Percentiles rank a stretch among this genome's conserved stretches.
These are phyloP conservation scores for Alternaria tenuissima DNA, from an alignment of 2,329 filamentous ascomycete species.

Conservation along the genomic window DNA sequence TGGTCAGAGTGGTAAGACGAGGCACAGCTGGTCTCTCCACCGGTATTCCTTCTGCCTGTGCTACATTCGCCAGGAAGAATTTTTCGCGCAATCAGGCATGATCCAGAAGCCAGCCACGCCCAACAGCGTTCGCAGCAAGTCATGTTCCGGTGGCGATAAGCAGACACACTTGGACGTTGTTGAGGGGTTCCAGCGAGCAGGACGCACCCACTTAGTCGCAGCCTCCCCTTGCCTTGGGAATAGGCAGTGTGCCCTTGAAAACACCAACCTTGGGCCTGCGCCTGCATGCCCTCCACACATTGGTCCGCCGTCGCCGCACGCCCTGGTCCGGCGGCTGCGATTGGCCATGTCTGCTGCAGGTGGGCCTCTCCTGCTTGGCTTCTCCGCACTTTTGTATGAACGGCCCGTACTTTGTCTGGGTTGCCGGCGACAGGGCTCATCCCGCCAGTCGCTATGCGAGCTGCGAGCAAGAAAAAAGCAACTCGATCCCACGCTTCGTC, in stretches of 20 bases:
- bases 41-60: conserved; percentile 15
- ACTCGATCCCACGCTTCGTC: conserved; percentile 29
- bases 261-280: conserved; percentile 8
- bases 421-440: conserved; percentile 19
- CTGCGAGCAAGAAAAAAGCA: conserved; percentile 26
- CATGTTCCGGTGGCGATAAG: conserved; percentile 18
- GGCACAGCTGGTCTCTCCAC: conserved; percentile 24
- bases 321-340: background rate
- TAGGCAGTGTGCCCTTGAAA: conserved; percentile 23
- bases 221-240: conserved; percentile 18
- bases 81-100: conserved; percentile 25
- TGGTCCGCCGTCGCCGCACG: conserved; percentile 5
- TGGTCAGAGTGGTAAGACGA: conserved; percentile 14
- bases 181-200: conserved; percentile 28
- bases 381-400: conserved; percentile 30
- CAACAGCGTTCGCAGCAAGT: conserved; percentile 1
- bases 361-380: conserved; percentile 19
- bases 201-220: conserved; percentile 29
- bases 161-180: conserved; percentile 23
- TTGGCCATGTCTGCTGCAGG: background rate
- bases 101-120: conserved; percentile 28
- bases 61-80: conserved; percentile 31
- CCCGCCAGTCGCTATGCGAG: conserved; percentile 19
- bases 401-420: conserved; percentile 31
- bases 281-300: conserved; percentile 11